phyloP scores from a whole-genome alignment of 2,329 filamentous ascomycete genomes.

The Nannizzia gypsea region DNA sequence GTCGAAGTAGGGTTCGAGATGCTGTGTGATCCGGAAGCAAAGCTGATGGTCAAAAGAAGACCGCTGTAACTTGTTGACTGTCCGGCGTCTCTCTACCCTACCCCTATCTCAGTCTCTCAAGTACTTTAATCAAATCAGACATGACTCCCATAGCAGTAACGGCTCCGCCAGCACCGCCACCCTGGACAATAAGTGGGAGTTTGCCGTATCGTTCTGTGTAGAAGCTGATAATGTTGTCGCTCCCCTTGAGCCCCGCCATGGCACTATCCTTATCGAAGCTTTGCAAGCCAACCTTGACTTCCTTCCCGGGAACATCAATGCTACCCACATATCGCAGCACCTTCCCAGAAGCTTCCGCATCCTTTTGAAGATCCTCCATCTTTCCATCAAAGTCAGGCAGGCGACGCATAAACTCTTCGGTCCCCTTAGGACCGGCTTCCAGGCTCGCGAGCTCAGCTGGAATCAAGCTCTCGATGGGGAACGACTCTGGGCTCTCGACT shows the following conservation, averaged over 20 bases:
- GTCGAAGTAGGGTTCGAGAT: not conserved
- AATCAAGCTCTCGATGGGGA: conserved; percentile 89
- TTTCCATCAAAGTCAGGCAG: conserved; percentile 73
- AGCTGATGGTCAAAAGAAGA: not conserved
- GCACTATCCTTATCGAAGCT: conserved; percentile 78
- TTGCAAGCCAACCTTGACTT: conserved; percentile 85
- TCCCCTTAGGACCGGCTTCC: conserved; percentile 42
- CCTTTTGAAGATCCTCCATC: conserved; percentile 79
- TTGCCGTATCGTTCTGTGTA: conserved; percentile 89
- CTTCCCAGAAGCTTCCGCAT: conserved; percentile 77
- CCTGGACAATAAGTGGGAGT: conserved; percentile 88
- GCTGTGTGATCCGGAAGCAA: not conserved
- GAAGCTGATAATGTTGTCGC: conserved; percentile 98
- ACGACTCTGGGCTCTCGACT: conserved; percentile 71
- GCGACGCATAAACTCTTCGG: conserved; percentile 73
- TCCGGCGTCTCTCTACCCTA: not conserved
- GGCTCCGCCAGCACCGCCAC: conserved; percentile 83
- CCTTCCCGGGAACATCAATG: conserved; percentile 68
- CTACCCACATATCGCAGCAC: conserved; percentile 90
- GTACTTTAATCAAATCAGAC: conserved; percentile 80
- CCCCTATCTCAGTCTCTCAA: conserved; percentile 53
- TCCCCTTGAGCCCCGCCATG: conserved; percentile 89
- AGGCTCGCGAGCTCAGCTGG: conserved; percentile 72
- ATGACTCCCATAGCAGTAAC: conserved; percentile 97
- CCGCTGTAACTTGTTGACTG: not conserved